Evolutionary conservation across 805 yeast species (phyloP), one percentile per base, ranked within the genome.

Genomic region (Saccharomycopsis babjevae): DNA sequence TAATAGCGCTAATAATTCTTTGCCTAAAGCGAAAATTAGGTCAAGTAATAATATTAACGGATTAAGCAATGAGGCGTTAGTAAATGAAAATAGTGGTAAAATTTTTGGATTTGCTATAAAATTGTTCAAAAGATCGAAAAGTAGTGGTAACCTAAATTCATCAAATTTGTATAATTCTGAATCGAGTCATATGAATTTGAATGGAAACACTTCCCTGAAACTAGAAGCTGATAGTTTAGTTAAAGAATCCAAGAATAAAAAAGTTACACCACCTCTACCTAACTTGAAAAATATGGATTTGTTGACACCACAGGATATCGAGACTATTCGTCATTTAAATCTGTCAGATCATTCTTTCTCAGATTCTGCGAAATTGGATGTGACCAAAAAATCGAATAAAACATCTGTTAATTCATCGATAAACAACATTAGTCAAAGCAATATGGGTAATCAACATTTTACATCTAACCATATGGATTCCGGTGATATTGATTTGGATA

Each of bases 81-180:
- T 46, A 13, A 16, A n/a, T 32, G 50, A 60, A 16, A 36, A 42
- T 39, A 18, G 38, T 25, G 59, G 64, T 18, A 62, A 57, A 36
- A 28, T 62, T 11, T 57, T 63, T 57, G 65, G 65, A 8, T 63
- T 63, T 59, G 65, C 65, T 16, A 18, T 63, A 38, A 63, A 63
- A 38, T 54, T 63, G n/a, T 63, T 63, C 55, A 63, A 63, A 43
- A 63, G 61, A 43, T 59, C 64, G 4, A 63, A 63, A 20, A 61
- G 64, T 28, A 58, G 58, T 20, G 46, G 52, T n/a, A 62, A 60
- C 36, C 28, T 59, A 15, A 34, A n/a, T 20, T 57, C 52, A 15
- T 40, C 34, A 18, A 1, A 36, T 36, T 36, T 34, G 2, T 25
- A 52, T 30, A 18, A 52, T 34, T 5, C 56, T 13, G 56, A 52